phyloP scores from a whole-genome alignment of 2,329 filamentous ascomycete genomes.

The Paradendryphiella salina region DNA sequence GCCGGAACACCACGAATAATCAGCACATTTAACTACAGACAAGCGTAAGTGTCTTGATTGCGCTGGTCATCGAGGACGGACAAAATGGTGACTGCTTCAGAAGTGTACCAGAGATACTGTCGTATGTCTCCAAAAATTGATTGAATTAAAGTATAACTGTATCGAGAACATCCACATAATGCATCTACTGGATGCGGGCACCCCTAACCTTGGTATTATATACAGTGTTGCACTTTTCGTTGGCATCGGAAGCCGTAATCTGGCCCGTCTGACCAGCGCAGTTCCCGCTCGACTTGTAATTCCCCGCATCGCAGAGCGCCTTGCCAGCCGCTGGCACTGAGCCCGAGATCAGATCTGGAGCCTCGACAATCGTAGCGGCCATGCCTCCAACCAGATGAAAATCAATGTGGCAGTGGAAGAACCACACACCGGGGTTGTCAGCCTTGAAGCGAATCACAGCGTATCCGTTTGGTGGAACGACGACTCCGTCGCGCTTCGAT shows the following conservation, averaged over 20 bases:
- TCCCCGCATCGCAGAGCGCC: constrained; percentile 16
- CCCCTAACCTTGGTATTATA: constrained; percentile 23
- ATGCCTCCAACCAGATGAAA: constrained; percentile 40
- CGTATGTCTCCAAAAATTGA: no score
- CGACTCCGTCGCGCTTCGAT: constrained; percentile 34
- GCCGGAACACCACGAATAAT: no score
- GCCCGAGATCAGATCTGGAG: constrained; percentile 27
- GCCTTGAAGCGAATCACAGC: constrained; percentile 58
- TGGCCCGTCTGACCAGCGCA: constrained; percentile 21
- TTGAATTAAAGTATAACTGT: no score
- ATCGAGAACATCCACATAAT: no score
- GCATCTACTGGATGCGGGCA: background rate
- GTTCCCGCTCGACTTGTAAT: constrained; percentile 23
- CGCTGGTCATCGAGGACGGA: no score
- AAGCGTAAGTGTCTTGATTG: no score
- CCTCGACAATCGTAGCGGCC: constrained; percentile 33
- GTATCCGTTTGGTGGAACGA: constrained; percentile 33
- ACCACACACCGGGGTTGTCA: constrained; percentile 55
- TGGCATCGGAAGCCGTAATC: constrained; percentile 22
- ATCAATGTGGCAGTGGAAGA: constrained; percentile 42
- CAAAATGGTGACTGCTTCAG: no score
- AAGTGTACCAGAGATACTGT: no score
- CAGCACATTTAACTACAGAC: no score
- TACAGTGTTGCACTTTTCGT: constrained; percentile 33
- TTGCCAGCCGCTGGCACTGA: constrained; percentile 16